Conservation (phyloP, 179 eudicot genomes). For the Beta macrorhiza region DNA sequence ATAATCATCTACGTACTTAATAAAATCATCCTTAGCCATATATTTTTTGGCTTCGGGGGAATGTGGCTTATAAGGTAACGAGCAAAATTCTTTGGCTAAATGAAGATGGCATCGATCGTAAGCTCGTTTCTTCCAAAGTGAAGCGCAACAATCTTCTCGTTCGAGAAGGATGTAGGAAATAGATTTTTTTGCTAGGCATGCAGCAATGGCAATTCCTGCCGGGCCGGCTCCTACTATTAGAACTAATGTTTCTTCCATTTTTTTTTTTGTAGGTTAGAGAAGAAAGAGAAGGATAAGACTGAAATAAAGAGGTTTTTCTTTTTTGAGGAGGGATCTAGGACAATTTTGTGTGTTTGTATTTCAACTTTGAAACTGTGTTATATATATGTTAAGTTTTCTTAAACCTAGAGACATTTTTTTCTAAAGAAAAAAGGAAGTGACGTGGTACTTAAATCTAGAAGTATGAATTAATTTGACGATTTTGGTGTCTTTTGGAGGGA, state of each 20-base stretch:
- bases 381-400: too few relatives aligned
- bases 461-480: neutral
- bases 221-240: constrained; percentile 48
- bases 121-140: constrained; percentile 46
- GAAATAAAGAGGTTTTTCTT: neutral
- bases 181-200: constrained; percentile 24
- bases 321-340: too few relatives aligned
- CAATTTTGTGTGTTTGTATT: too few relatives aligned
- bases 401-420: too few relatives aligned
- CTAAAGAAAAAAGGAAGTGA: too few relatives aligned
- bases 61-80: constrained; percentile 34
- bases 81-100: constrained; percentile 39
- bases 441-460: neutral
- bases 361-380: too few relatives aligned
- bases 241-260: constrained; percentile 30
- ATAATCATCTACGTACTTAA: constrained; percentile 39
- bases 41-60: constrained; percentile 18
- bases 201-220: constrained; percentile 38
- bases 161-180: constrained; percentile 38
- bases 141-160: constrained; percentile 40
- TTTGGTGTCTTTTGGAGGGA: neutral
- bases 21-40: constrained; percentile 36
- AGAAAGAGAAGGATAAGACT: neutral
- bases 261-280: neutral
- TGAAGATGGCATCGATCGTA: constrained; percentile 46